Evolutionary conservation across 1,284 basidiomycete species (phyloP).

Genomic region (Lentinus polychrous): DNA sequence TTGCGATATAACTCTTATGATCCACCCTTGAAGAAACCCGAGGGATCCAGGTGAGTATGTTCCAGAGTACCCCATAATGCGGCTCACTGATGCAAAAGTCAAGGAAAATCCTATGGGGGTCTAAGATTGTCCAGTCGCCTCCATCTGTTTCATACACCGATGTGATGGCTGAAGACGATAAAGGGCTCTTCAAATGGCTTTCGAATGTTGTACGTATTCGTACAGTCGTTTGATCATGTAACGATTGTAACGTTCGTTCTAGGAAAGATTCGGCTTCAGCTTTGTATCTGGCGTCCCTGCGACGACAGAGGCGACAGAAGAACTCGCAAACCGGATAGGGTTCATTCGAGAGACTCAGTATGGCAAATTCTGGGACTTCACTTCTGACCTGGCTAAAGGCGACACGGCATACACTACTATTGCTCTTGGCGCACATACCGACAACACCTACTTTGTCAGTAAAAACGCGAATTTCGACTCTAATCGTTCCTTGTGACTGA

Average conservation of each 20-base stretch:
- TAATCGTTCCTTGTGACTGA: not conserved
- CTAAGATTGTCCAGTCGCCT: slow-evolving; percentile 68
- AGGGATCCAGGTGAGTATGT: slow-evolving; percentile 35
- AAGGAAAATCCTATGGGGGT: slow-evolving; percentile 79
- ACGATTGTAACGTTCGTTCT: not conserved
- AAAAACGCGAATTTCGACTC: slow-evolving; percentile 1
- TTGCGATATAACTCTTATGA: slow-evolving; percentile 71
- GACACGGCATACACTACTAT: slow-evolving; percentile 90
- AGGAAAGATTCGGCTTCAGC: slow-evolving; percentile 87
- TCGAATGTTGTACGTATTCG: slow-evolving; percentile 63
- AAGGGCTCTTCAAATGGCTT: slow-evolving; percentile 77
- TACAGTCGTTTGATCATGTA: not conserved
- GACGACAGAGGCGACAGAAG: slow-evolving; percentile 82
- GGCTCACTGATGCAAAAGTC: not conserved
- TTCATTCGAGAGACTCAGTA: slow-evolving; percentile 95
- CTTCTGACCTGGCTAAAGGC: slow-evolving; percentile 84
- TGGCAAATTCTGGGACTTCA: slow-evolving; percentile 96
- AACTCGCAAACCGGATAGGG: slow-evolving; percentile 69
- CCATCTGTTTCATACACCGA: slow-evolving; percentile 75
- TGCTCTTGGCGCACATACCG: slow-evolving; percentile 87
- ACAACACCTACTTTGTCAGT: slow-evolving; percentile 88
- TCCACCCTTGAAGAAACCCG: slow-evolving; percentile 35
- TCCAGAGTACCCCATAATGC: not conserved
- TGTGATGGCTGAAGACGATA: slow-evolving; percentile 62
- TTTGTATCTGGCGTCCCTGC: slow-evolving; percentile 80